Conservation (phyloP, 345 rosid genomes). For the Laguncularia racemosa region DNA sequence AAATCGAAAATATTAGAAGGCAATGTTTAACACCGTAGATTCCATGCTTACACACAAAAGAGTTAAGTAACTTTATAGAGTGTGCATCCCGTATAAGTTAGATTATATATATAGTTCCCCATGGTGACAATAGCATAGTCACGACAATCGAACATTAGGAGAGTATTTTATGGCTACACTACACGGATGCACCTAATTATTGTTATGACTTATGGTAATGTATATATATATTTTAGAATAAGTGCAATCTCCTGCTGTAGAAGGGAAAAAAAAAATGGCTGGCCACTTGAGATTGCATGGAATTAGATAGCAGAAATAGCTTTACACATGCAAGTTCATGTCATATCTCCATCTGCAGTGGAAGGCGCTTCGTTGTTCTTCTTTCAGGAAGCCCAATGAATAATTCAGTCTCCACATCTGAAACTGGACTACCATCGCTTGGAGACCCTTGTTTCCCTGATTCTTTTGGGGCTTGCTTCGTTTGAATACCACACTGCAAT, state of each 20-base stretch:
- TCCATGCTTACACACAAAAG: no score
- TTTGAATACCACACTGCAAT: conserved; percentile 32
- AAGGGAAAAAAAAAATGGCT: no score
- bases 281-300: background rate
- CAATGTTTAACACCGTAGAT: no score
- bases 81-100: no score
- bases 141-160: background rate
- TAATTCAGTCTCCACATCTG: conserved; percentile 9
- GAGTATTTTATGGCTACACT: background rate
- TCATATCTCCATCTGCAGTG: background rate
- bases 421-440: conserved; percentile 7
- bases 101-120: no score
- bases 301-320: background rate
- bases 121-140: no score
- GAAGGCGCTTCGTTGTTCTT: background rate
- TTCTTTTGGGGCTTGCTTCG: conserved; percentile 15
- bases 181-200: background rate
- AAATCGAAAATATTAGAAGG: no score
- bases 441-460: conserved; percentile 7
- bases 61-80: no score
- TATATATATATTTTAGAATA: background rate
- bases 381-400: conserved; percentile 6
- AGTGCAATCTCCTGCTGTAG: no score
- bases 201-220: background rate
- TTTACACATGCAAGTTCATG: no score